Percentiles rank a stretch among this genome's conserved stretches.
These are phyloP conservation scores for Aegilops bicornis DNA, from an alignment of 176 grass and related monocot genomes.

Conservation along the genomic window DNA sequence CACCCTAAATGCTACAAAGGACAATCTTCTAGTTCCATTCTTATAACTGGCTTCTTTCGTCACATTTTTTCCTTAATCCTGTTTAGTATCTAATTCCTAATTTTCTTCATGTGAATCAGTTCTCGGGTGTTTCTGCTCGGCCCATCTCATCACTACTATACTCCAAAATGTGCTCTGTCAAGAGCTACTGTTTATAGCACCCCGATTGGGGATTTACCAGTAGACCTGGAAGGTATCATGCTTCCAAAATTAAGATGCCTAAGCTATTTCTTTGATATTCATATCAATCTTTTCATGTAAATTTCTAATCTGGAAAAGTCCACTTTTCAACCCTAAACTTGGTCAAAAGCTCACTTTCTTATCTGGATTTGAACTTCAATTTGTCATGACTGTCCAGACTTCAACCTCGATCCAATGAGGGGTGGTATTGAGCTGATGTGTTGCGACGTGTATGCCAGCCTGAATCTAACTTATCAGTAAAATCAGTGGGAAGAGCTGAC, in stretches of 20 bases:
- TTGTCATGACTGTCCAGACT: background rate
- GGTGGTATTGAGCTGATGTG: background rate
- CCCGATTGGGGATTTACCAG: conserved; percentile 82
- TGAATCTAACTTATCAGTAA: background rate
- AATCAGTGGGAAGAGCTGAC: background rate
- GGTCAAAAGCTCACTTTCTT: background rate
- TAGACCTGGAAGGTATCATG: conserved; percentile 82
- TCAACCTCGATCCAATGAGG: background rate
- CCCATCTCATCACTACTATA: conserved; percentile 97
- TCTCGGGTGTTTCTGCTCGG: conserved; percentile 93
- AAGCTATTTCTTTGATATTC: conserved; percentile 12
- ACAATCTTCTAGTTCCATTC: background rate
- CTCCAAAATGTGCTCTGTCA: conserved; percentile 88
- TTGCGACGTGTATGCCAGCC: background rate
- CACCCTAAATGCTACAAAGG: background rate
- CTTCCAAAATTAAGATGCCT: conserved; percentile 27
- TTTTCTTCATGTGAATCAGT: conserved; percentile 52
- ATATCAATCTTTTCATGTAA: background rate
- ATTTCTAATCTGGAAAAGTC: background rate
- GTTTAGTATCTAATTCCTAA: conserved; percentile 3
- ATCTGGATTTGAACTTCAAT: background rate
- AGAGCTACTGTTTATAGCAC: conserved; percentile 79
- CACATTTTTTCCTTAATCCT: conserved; percentile 2
- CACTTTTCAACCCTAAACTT: background rate
- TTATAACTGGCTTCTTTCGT: conserved; percentile 5